A percentile compares a stretch with the other conserved stretches of the same genome.
Evolutionary conservation across 805 yeast genomes (phyloP).

Genomic region (Zygotorulaspora danielsina): DNA sequence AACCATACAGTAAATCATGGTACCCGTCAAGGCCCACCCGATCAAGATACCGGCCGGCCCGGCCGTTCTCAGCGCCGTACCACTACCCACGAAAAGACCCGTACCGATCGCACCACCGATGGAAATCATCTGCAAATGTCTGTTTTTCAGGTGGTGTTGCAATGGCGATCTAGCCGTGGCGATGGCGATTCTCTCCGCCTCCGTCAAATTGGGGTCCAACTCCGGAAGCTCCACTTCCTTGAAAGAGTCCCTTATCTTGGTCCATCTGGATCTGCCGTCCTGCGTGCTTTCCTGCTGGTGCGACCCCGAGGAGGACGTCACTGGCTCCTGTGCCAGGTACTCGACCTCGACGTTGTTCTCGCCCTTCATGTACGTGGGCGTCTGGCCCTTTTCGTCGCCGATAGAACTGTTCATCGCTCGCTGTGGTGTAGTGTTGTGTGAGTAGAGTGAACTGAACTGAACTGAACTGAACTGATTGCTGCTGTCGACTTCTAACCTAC

Average conservation of each 20-base stretch:
- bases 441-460: no score
- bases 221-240: slow-evolving; percentile 38
- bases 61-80: slow-evolving; percentile 55
- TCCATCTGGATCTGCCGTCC: slow-evolving; percentile 35
- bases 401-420: not conserved
- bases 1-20: slow-evolving; percentile 54
- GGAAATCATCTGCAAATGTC: slow-evolving; percentile 62
- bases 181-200: slow-evolving; percentile 44
- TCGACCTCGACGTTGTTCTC: slow-evolving; percentile 14
- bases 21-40: slow-evolving; percentile 51
- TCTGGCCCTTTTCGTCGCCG: slow-evolving; percentile 3
- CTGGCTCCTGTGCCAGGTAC: slow-evolving; percentile 12
- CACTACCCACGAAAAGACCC: slow-evolving; percentile 72
- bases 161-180: slow-evolving; percentile 53
- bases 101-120: slow-evolving; percentile 73
- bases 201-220: slow-evolving; percentile 39
- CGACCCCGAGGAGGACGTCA: slow-evolving; percentile 4
- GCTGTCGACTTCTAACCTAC: no score
- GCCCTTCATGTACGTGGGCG: slow-evolving; percentile 7
- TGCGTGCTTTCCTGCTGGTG: slow-evolving; percentile 4
- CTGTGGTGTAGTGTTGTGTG: not conserved
- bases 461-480: no score
- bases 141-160: slow-evolving; percentile 47
- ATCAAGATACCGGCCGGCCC: slow-evolving; percentile 63
- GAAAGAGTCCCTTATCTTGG: slow-evolving; percentile 47